A percentile compares a stretch with the other conserved stretches of the same genome.
Evolutionary conservation across 1,284 basidiomycete genomes (phyloP).

Genomic region (Tylopilus sp.): DNA sequence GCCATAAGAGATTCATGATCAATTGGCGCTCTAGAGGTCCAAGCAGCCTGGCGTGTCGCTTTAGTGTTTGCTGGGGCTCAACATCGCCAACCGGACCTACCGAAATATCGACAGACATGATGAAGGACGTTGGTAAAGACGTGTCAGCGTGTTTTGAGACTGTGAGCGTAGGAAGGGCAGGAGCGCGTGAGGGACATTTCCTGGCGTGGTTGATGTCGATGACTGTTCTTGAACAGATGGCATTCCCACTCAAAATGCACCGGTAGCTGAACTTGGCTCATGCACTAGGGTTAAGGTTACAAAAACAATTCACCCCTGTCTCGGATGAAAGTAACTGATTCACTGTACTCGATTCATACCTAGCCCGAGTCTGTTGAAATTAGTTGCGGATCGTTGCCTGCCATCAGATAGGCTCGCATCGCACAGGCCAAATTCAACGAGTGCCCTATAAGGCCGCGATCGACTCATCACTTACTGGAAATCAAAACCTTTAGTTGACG

Average conservation of each 20-base stretch:
- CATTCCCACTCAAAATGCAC: constrained; percentile 24
- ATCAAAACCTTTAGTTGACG: not conserved
- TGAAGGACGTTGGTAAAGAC: constrained; percentile 91
- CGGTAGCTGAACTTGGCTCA: not conserved
- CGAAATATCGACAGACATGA: constrained; percentile 96
- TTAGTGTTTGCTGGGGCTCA: constrained; percentile 25
- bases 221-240: constrained; percentile 35
- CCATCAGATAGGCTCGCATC: too few relatives aligned
- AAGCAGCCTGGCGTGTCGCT: constrained; percentile 69
- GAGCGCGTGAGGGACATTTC: constrained; percentile 65
- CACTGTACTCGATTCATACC: too few relatives aligned
- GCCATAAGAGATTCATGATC: constrained; percentile 93
- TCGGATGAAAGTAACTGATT: too few relatives aligned
- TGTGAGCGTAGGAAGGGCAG: constrained; percentile 89
- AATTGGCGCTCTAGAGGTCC: constrained; percentile 91
- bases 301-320: too few relatives aligned
- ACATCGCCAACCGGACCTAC: constrained; percentile 43
- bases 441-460: too few relatives aligned
- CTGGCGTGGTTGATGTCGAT: constrained; percentile 21
- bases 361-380: too few relatives aligned
- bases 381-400: too few relatives aligned
- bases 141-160: constrained; percentile 84
- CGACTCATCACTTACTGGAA: not conserved
- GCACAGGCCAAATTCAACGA: too few relatives aligned
- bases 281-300: constrained; percentile 29